A percentile compares a stretch with the other conserved stretches of the same genome.
phyloP scores from a whole-genome alignment of 768 basidiomycete species.

The Hysterangium stoloniferum region DNA sequence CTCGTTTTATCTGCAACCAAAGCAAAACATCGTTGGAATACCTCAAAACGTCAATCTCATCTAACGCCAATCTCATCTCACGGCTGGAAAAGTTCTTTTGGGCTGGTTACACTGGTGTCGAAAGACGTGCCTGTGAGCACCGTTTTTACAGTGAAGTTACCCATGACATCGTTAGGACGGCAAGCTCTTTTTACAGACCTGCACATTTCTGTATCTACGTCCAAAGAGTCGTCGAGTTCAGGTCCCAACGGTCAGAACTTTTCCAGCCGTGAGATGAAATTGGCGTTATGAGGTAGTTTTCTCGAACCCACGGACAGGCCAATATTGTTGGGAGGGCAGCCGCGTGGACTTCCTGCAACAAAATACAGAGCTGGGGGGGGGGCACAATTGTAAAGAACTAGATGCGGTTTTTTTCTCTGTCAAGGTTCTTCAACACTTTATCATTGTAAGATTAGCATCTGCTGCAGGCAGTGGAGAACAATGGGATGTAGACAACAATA shows the following conservation, averaged over 20 bases:
- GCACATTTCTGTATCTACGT: conserved; percentile 32
- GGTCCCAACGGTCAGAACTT: conserved; percentile 17
- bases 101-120: conserved; percentile 66
- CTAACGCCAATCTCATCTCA: conserved; percentile 31
- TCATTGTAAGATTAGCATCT: too few species aligned
- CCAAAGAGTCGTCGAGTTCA: background rate
- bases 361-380: conserved; percentile 49
- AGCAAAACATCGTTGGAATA: too few species aligned
- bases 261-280: conserved; percentile 50
- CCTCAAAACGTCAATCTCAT: background rate
- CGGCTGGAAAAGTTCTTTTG: conserved; percentile 56
- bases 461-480: too few species aligned
- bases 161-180: conserved; percentile 41
- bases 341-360: conserved; percentile 60
- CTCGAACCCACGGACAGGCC: conserved; percentile 53
- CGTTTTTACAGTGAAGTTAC: conserved; percentile 46
- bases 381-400: too few species aligned
- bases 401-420: too few species aligned
- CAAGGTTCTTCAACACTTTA: too few species aligned
- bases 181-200: conserved; percentile 53
- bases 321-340: conserved; percentile 41
- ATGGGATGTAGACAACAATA: too few species aligned
- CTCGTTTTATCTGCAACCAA: too few species aligned
- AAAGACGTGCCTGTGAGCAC: conserved; percentile 42
- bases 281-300: conserved; percentile 53